Evolutionary conservation across 2,329 filamentous ascomycete species (phyloP).

Genomic region (Aspergillus fijiensis): DNA sequence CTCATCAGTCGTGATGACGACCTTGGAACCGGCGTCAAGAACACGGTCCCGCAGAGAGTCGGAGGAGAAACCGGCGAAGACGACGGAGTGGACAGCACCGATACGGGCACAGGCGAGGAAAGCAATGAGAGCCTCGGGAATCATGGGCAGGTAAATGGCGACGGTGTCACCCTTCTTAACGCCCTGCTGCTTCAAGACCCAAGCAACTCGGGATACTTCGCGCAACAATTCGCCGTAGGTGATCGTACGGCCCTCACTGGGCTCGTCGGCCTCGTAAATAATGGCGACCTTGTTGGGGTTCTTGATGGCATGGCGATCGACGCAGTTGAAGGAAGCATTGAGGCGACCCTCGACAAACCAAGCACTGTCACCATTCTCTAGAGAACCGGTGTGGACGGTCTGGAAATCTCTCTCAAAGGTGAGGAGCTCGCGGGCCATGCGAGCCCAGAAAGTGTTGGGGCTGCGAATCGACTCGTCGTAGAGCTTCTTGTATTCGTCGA

Average conservation of each 20-base stretch:
- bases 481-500: conserved; percentile 63
- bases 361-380: conserved; percentile 77
- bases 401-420: conserved; percentile 90
- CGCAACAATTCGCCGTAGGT: conserved; percentile 91
- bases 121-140: conserved; percentile 88
- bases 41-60: conserved; percentile 96
- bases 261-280: conserved; percentile 97
- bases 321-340: conserved; percentile 96
- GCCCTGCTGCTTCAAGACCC: conserved; percentile 89
- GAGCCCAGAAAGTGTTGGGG: conserved; percentile 87
- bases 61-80: conserved; percentile 96
- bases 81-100: conserved; percentile 92
- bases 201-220: conserved; percentile 83
- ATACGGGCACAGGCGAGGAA: conserved; percentile 90
- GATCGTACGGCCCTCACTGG: conserved; percentile 79
- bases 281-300: conserved; percentile 91
- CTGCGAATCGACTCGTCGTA: conserved; percentile 84
- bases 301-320: conserved; percentile 94
- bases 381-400: conserved; percentile 76
- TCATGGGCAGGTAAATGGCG: conserved; percentile 97
- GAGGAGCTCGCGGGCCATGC: conserved; percentile 80
- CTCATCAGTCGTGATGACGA: conserved; percentile 96
- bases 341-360: conserved; percentile 95
- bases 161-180: conserved; percentile 97
- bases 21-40: conserved; percentile 82